Percentiles rank a stretch among this genome's conserved stretches.
Evolutionary conservation across 306 rosid species (phyloP).

Genomic region (Crataegus laevigata): DNA sequence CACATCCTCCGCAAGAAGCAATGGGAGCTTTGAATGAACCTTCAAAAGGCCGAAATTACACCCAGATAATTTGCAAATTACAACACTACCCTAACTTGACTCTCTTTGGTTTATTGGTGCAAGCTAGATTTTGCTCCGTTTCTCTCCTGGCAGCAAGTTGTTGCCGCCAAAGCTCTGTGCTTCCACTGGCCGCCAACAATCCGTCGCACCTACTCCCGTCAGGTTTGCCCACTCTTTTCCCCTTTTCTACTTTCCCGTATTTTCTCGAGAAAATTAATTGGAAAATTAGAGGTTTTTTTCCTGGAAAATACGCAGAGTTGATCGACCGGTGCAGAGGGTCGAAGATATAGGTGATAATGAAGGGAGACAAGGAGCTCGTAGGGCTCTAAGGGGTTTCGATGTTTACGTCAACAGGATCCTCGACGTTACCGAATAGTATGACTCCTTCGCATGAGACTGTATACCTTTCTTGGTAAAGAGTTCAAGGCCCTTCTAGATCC

Average conservation of each 20-base stretch:
- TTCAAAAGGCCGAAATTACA: no score
- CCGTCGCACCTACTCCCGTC: constrained; percentile 94
- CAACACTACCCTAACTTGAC: no score
- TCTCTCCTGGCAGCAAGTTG: no score
- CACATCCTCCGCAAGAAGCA: no score
- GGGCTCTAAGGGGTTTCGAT: constrained; percentile 90
- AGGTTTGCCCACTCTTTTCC: constrained; percentile 30
- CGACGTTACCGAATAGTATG: constrained; percentile 95
- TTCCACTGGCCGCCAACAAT: constrained; percentile 71
- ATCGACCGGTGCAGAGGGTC: constrained; percentile 95
- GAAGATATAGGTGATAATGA: constrained; percentile 96
- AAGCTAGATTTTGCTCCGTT: no score
- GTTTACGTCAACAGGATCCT: constrained; percentile 96
- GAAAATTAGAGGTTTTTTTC: neutral
- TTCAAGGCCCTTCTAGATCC: no score
- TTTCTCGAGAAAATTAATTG: neutral
- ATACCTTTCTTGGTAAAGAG: no score
- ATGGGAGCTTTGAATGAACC: no score
- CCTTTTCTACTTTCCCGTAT: neutral
- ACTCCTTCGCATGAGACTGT: no score
- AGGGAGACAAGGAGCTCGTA: constrained; percentile 98
- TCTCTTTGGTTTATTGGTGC: no score
- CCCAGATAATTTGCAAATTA: no score
- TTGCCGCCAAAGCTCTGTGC: neutral
- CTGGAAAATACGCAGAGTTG: constrained; percentile 59